Percentiles rank a stretch among this genome's conserved stretches.
phyloP scores from a whole-genome alignment of 768 basidiomycete genomes.

The Chalciporus chontae region DNA sequence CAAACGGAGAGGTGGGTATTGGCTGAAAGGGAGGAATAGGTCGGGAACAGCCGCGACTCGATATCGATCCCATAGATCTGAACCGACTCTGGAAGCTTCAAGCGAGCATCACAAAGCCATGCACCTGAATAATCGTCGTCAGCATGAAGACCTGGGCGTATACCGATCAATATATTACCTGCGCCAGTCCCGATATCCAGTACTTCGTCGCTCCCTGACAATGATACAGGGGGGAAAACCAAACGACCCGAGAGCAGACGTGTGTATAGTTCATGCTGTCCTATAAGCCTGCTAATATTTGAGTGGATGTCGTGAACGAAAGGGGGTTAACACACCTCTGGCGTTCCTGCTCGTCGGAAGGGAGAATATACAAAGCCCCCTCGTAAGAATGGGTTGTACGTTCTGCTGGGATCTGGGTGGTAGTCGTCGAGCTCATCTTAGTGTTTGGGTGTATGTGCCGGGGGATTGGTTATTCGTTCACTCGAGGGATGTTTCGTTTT shows the following conservation, averaged over 20 bases:
- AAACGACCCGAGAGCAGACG: slow-evolving; percentile 21
- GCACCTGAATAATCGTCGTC: slow-evolving; percentile 6
- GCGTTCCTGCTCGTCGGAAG: slow-evolving; percentile 26
- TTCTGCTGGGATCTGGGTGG: slow-evolving; percentile 1
- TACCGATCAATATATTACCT: slow-evolving; percentile 9
- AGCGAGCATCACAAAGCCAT: slow-evolving; percentile 21
- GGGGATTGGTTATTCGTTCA: no score
- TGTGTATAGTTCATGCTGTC: slow-evolving; percentile 20
- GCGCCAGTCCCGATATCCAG: slow-evolving; percentile 22
- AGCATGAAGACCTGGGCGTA: not conserved
- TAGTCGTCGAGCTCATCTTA: slow-evolving; percentile 6
- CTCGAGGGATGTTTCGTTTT: no score
- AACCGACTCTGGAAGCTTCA: slow-evolving; percentile 12
- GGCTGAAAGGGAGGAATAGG: not conserved
- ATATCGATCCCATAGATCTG: slow-evolving; percentile 27
- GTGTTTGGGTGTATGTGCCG: not conserved
- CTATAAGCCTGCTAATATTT: not conserved
- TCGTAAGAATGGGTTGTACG: slow-evolving; percentile 19
- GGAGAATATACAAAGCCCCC: slow-evolving; percentile 22
- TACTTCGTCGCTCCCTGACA: slow-evolving; percentile 18
- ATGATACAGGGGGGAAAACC: slow-evolving; percentile 15
- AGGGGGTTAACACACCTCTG: slow-evolving; percentile 10
- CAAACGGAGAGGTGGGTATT: slow-evolving; percentile 22
- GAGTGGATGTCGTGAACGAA: not conserved
- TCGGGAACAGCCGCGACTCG: slow-evolving; percentile 20